Conservation (phyloP, 1,139 yeast species). For the Saccharomyces hybrid region DNA sequence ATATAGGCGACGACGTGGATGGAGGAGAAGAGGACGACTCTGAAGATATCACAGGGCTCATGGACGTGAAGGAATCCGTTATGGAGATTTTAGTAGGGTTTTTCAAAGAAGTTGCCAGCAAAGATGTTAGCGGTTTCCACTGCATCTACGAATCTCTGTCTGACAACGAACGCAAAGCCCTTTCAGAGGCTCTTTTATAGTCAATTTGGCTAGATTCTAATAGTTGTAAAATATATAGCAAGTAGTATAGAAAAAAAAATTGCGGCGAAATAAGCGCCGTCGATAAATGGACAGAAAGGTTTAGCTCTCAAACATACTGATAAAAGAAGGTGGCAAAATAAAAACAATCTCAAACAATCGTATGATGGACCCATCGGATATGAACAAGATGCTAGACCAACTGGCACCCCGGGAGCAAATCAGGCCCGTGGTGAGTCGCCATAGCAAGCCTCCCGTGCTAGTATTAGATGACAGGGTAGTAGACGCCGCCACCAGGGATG, state of each 20-base stretch:
- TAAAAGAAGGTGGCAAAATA: background rate
- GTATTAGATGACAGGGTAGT: slow-evolving; percentile 16
- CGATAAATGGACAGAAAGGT: background rate
- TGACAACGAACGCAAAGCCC: slow-evolving; percentile 50
- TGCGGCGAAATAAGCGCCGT: slow-evolving; percentile 1
- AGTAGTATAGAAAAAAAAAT: background rate
- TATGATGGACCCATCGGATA: slow-evolving; percentile 2
- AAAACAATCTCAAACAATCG: background rate
- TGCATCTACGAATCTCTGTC: slow-evolving; percentile 44
- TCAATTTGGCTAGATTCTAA: background rate
- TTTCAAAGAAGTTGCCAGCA: slow-evolving; percentile 55
- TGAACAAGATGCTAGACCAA: slow-evolving; percentile 4
- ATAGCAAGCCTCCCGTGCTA: slow-evolving; percentile 3
- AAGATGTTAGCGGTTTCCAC: slow-evolving; percentile 49
- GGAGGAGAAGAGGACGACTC: slow-evolving; percentile 30
- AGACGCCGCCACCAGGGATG: slow-evolving; percentile 9
- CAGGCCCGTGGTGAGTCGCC: slow-evolving; percentile 9
- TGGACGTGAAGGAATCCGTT: slow-evolving; percentile 24
- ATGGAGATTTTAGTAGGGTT: slow-evolving; percentile 47
- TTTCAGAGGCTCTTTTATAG: slow-evolving; percentile 41
- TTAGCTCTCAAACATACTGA: background rate
- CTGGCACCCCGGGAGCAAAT: slow-evolving; percentile 14
- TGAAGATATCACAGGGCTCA: slow-evolving; percentile 26
- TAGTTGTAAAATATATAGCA: background rate
- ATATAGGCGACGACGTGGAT: slow-evolving; percentile 36